Percentiles rank a stretch among this genome's conserved stretches.
Conservation (phyloP, 2,329 filamentous ascomycete genomes). For the Keithomyces neogunnii region DNA sequence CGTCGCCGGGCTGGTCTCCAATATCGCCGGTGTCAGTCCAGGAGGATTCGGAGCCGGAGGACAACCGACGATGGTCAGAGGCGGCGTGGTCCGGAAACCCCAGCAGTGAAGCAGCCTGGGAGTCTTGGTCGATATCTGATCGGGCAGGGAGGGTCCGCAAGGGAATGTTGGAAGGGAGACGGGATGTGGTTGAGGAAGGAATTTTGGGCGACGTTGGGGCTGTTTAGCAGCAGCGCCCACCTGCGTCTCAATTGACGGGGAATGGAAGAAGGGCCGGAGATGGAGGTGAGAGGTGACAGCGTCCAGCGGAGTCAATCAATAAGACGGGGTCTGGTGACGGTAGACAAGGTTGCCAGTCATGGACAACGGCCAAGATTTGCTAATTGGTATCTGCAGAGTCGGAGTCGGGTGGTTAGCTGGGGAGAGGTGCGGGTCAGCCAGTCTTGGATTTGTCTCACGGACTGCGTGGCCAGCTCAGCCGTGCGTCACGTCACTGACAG, state of each 20-base stretch:
- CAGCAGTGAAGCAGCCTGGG: constrained; percentile 27
- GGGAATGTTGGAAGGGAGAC: constrained; percentile 77
- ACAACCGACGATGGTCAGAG: constrained; percentile 37
- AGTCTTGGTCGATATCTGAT: constrained; percentile 29
- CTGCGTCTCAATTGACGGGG: constrained; percentile 33
- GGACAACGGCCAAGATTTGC: constrained; percentile 1
- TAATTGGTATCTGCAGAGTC: constrained; percentile 1
- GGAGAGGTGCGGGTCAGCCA: not conserved
- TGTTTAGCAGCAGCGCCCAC: constrained; percentile 68
- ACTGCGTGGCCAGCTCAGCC: not conserved
- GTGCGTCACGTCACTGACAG: too few species aligned
- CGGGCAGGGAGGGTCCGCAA: constrained; percentile 60
- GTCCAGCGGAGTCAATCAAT: constrained; percentile 18
- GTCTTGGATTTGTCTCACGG: not conserved
- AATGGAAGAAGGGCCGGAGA: constrained; percentile 21
- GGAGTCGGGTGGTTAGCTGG: constrained; percentile 3
- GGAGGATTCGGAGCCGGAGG: constrained; percentile 58
- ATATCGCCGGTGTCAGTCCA: constrained; percentile 96
- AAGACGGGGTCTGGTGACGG: constrained; percentile 19
- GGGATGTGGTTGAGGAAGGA: constrained; percentile 62
- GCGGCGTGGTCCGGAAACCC: constrained; percentile 23
- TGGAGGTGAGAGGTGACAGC: constrained; percentile 12
- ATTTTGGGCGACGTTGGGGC: constrained; percentile 75
- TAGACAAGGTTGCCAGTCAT: constrained; percentile 10
- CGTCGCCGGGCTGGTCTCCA: constrained; percentile 79